These are phyloP conservation scores for Pseudotsuga menziesii DNA, from an alignment of 75 land plant species.

Conservation along the genomic window DNA sequence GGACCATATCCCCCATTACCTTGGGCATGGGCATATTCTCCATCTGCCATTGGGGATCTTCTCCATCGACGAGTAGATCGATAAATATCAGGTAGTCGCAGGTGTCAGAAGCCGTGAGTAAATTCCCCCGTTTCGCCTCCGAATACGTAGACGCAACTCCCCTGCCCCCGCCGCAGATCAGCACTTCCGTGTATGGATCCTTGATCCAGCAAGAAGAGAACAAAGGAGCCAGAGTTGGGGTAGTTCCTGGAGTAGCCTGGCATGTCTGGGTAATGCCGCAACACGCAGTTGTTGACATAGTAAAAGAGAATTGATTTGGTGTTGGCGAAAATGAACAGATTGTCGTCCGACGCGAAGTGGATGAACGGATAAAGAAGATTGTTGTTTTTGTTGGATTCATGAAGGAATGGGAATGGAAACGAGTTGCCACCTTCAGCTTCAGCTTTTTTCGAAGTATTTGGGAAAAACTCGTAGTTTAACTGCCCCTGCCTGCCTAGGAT, in stretches of 20 bases:
- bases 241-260: conserved; percentile 44
- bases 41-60: conserved; percentile 28
- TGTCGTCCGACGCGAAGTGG: conserved; percentile 13
- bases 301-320: conserved; percentile 37
- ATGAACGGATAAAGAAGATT: background rate
- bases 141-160: background rate
- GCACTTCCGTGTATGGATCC: conserved; percentile 21
- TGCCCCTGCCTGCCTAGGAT: conserved; percentile 51
- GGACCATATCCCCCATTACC: conserved; percentile 29
- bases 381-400: too few species aligned
- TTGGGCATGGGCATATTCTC: conserved; percentile 49
- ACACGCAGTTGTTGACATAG: conserved; percentile 36
- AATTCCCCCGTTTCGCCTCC: conserved; percentile 10
- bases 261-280: conserved; percentile 25
- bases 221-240: conserved; percentile 44
- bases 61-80: conserved; percentile 24
- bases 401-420: conserved; percentile 3
- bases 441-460: too few species aligned
- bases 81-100: too few species aligned
- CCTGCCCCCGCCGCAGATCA: conserved; percentile 57
- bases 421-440: background rate
- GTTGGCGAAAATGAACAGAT: conserved; percentile 45
- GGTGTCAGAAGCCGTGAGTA: conserved; percentile 13
- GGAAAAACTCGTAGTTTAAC: conserved; percentile 37
- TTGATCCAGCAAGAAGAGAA: conserved; percentile 22